Evolutionary conservation across 495 filamentous ascomycete genomes (phyloP), one percentile per base, ranked within the genome.

Genomic region (Xylaria flabelliformis): DNA sequence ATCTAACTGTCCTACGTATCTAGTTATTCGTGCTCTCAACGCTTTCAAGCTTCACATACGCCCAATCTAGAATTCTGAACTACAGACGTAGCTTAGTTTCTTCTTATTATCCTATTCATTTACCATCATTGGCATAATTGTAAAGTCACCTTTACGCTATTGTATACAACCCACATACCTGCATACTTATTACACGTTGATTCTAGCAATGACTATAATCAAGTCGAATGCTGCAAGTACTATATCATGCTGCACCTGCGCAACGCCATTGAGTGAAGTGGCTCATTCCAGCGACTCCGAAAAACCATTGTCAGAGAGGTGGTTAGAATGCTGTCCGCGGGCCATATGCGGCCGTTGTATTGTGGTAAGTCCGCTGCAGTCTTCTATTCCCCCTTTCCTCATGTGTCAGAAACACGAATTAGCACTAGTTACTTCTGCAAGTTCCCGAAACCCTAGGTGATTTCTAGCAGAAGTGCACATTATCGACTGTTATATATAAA

Each of bases 311-410:
- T 79, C 82, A 4, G 76, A 82, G 36, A 81, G 88, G 12, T 80
- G 79, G 46, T 81, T 91, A 56, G 82, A 84, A 53, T 94, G 92
- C 80, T 95, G 92, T 75, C 80, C 80, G 41, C 85, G 93, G 56
- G 80, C 85, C 12, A 92, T 94, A 73, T 94, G 93, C 76, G 85
- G 87, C 4, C 81, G 80, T 51, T 95, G 93, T 82, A 88, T 91
- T 39, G 36, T 39, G 36, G 36, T 39, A 39, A 39, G 36, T 39
- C 36, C 1, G 36, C 36, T 39, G 36, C 6, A 39, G 36, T 39
- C 7, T 8, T 39, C 36, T 39, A 8, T 39, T 39, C 6, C 36
- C 34, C 36, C 36, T 39, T 39, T 39, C 36, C 8, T 4, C 36
- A 39, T 39, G 7, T 39, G 6, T 39, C 6, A 8, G 36, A 39